These are phyloP conservation scores for Tolypocladium ophioglossoides DNA, from an alignment of 2,329 filamentous ascomycete genomes.

Conservation along the genomic window DNA sequence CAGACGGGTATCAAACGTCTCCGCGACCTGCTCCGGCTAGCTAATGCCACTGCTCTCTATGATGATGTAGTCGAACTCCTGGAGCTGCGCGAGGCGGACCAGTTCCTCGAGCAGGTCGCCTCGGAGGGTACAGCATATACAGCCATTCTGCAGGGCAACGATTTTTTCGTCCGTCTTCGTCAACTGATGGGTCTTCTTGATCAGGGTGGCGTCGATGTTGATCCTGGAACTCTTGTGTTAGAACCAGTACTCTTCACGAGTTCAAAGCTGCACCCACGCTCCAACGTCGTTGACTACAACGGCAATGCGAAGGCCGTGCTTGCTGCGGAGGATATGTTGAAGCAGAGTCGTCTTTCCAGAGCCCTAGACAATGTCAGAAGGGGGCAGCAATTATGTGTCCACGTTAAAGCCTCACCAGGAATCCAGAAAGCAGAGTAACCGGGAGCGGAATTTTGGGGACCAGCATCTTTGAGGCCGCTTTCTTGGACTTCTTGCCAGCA, in stretches of 20 bases:
- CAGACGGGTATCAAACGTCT: slow-evolving; percentile 55
- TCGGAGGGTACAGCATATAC: slow-evolving; percentile 66
- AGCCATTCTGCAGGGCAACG: slow-evolving; percentile 60
- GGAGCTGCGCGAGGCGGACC: slow-evolving; percentile 48
- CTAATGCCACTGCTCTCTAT: slow-evolving; percentile 65
- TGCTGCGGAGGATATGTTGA: slow-evolving; percentile 54
- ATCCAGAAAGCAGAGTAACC: slow-evolving; percentile 24
- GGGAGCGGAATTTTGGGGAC: slow-evolving; percentile 15
- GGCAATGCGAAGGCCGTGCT: slow-evolving; percentile 58
- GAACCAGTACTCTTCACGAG: neutral
- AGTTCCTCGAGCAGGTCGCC: slow-evolving; percentile 63
- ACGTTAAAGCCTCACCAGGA: slow-evolving; percentile 13
- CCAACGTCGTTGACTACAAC: slow-evolving; percentile 68
- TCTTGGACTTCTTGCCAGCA: neutral
- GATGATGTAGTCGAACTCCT: slow-evolving; percentile 59
- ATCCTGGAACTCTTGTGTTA: slow-evolving; percentile 25
- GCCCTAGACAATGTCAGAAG: slow-evolving; percentile 30
- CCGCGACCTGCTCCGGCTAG: slow-evolving; percentile 63
- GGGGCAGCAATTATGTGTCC: neutral
- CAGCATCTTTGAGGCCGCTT: neutral
- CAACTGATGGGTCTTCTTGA: slow-evolving; percentile 43
- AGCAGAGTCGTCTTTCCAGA: slow-evolving; percentile 63
- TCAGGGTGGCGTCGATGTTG: slow-evolving; percentile 55
- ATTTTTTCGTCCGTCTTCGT: slow-evolving; percentile 53
- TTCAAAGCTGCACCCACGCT: slow-evolving; percentile 25